Evolutionary conservation across 2,329 filamentous ascomycete genomes (phyloP).

Genomic region (Lasiodiplodia hormozganensis): DNA sequence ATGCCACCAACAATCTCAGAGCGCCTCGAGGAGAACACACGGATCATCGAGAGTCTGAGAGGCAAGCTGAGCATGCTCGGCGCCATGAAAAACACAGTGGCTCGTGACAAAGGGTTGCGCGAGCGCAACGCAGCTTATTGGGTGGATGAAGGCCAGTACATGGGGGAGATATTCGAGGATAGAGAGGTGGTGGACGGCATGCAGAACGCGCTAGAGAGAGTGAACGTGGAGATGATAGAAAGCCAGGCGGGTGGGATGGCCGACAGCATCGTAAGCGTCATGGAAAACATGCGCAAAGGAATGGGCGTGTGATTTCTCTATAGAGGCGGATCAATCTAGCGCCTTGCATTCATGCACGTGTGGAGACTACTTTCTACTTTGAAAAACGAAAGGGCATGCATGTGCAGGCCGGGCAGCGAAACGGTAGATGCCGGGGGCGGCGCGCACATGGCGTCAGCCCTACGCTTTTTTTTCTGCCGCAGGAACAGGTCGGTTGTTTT

Average conservation of each 20-base stretch:
- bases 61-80: conserved; percentile 75
- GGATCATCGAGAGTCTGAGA: conserved; percentile 64
- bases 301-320: neutral
- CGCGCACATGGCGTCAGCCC: conserved; percentile 10
- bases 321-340: neutral
- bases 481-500: conserved; percentile 12
- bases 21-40: conserved; percentile 67
- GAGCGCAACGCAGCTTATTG: conserved; percentile 75
- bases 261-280: conserved; percentile 40
- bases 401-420: conserved; percentile 6
- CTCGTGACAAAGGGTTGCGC: conserved; percentile 75
- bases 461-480: conserved; percentile 4
- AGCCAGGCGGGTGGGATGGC: conserved; percentile 65
- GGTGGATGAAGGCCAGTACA: conserved; percentile 75
- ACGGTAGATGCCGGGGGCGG: conserved; percentile 1
- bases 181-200: conserved; percentile 75
- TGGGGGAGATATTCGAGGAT: conserved; percentile 79
- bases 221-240: conserved; percentile 68
- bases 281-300: conserved; percentile 20
- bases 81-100: conserved; percentile 79
- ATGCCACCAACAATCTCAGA: conserved; percentile 67
- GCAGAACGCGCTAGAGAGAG: conserved; percentile 69
- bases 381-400: neutral
- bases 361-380: neutral
- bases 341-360: neutral